Conservation (phyloP, 805 yeast species). For the Candida morakotiae region DNA sequence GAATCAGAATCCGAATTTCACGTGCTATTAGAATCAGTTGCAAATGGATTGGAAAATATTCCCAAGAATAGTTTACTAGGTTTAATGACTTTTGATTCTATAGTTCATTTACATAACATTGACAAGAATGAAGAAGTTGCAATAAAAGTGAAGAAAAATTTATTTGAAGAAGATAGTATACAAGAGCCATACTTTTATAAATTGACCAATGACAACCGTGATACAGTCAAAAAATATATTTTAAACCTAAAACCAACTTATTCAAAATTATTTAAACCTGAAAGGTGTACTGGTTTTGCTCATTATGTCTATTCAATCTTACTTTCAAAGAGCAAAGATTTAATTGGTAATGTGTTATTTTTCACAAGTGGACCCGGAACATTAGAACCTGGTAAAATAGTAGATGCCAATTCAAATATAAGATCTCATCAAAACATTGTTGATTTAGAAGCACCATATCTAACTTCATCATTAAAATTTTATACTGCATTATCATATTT, state of each 20-base stretch:
- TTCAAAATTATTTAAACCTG: slow-evolving; percentile 25
- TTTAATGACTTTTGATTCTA: slow-evolving; percentile 26
- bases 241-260: slow-evolving; percentile 17
- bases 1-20: slow-evolving; percentile 12
- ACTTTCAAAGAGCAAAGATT: slow-evolving; percentile 16
- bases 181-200: slow-evolving; percentile 9
- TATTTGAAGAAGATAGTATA: not conserved
- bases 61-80: slow-evolving; percentile 17
- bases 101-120: slow-evolving; percentile 20
- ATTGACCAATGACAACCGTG: slow-evolving; percentile 7
- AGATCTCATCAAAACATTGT: slow-evolving; percentile 34
- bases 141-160: not conserved
- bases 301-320: slow-evolving; percentile 19
- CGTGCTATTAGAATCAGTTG: slow-evolving; percentile 11
- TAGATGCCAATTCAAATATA: slow-evolving; percentile 15
- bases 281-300: slow-evolving; percentile 35
- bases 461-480: slow-evolving; percentile 22
- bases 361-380: slow-evolving; percentile 40
- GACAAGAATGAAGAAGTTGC: not conserved
- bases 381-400: slow-evolving; percentile 30
- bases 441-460: slow-evolving; percentile 24
- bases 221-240: slow-evolving; percentile 11
- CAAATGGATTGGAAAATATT: slow-evolving; percentile 12
- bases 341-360: slow-evolving; percentile 23
- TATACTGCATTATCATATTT: slow-evolving; percentile 23